phyloP scores from a whole-genome alignment of 208 protist species.

The Tritrichomonas musculus region DNA sequence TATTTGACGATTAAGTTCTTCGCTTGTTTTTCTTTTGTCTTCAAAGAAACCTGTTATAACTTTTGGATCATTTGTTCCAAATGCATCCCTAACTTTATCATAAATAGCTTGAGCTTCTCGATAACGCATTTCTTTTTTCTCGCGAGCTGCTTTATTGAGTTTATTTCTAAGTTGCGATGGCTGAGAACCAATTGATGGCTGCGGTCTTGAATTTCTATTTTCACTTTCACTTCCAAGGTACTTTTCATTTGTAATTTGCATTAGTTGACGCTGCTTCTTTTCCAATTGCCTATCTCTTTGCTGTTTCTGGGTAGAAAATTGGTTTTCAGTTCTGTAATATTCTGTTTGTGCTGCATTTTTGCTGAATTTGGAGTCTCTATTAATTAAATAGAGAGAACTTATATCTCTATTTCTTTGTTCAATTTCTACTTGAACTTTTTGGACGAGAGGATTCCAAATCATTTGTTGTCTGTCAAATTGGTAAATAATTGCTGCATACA shows the following conservation, averaged over 20 bases:
- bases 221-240: neutral
- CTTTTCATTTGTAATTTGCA: neutral
- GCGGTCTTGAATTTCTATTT: neutral
- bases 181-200: neutral
- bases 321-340: neutral
- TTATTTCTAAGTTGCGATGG: neutral
- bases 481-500: neutral
- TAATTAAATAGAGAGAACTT: neutral
- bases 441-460: neutral
- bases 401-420: neutral
- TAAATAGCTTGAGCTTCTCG: neutral
- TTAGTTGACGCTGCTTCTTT: neutral
- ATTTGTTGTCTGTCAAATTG: slow-evolving; percentile 28
- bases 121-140: neutral
- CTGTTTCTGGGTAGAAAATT: neutral
- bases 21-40: neutral
- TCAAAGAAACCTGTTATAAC: neutral
- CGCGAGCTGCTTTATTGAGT: neutral
- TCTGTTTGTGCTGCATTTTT: neutral
- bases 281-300: neutral
- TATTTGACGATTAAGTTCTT: neutral
- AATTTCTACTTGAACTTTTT: neutral
- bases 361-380: neutral
- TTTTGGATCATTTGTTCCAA: slow-evolving; percentile 9
- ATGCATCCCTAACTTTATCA: neutral